These are phyloP conservation scores for Coniophora puteana DNA, from an alignment of 1,284 basidiomycete species.

Conservation along the genomic window DNA sequence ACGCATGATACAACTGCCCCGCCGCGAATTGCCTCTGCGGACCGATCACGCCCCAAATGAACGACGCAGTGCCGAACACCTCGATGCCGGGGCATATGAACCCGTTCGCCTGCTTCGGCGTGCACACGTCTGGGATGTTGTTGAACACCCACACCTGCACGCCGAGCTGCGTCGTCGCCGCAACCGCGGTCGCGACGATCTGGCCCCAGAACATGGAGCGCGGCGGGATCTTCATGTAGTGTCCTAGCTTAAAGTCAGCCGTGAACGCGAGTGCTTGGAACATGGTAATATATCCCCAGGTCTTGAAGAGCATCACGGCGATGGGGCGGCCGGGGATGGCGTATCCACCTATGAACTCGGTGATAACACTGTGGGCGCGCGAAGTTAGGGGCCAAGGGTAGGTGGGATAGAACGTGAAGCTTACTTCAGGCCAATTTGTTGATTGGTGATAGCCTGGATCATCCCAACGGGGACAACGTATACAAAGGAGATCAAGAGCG, in stretches of 20 bases:
- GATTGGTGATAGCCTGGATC: constrained; percentile 46
- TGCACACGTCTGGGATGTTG: constrained; percentile 4
- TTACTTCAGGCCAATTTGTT: constrained; percentile 33
- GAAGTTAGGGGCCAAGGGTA: constrained; percentile 28
- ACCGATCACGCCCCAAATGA: constrained; percentile 40
- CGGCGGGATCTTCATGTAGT: constrained; percentile 44
- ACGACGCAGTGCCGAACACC: constrained; percentile 23
- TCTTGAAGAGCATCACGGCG: constrained; percentile 29
- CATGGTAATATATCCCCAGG: constrained; percentile 24
- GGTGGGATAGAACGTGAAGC: constrained; percentile 37
- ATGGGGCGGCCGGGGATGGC: constrained; percentile 28
- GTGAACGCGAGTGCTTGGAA: constrained; percentile 33
- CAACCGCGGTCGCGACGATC: constrained; percentile 36
- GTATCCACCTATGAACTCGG: constrained; percentile 34
- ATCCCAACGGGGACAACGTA: constrained; percentile 57
- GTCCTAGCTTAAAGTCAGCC: constrained; percentile 34
- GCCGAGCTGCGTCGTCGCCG: constrained; percentile 28
- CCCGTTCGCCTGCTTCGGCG: constrained; percentile 6
- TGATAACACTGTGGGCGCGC: constrained; percentile 31
- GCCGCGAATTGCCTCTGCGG: constrained; percentile 35
- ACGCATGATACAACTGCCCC: constrained; percentile 35
- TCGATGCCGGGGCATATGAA: constrained; percentile 28
- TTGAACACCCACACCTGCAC: constrained; percentile 30
- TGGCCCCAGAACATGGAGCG: constrained; percentile 35
- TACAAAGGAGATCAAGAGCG: constrained; percentile 24